These are phyloP conservation scores for Debaryomycetaceae sp. DNA, from an alignment of 1,139 yeast species.

Conservation along the genomic window DNA sequence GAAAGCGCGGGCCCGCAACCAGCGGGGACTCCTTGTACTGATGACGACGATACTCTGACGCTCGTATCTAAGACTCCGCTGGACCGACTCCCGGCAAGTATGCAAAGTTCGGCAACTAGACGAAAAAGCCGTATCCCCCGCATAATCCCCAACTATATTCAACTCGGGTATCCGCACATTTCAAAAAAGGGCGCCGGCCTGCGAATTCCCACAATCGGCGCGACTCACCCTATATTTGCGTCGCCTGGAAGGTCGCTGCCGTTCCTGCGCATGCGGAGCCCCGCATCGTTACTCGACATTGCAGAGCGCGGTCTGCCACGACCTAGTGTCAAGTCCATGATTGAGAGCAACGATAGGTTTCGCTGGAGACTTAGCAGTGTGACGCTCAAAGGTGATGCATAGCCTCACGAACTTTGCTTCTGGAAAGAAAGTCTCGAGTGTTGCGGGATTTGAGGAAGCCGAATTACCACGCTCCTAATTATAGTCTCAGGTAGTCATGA, in stretches of 20 bases:
- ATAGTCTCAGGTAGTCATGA: too few relatives aligned
- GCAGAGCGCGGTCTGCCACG: not conserved
- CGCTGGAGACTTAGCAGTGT: too few relatives aligned
- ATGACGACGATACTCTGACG: not conserved
- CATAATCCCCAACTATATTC: conserved; percentile 14
- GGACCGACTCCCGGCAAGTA: not conserved
- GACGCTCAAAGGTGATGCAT: too few relatives aligned
- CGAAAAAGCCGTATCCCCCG: conserved; percentile 18
- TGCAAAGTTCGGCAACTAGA: not conserved
- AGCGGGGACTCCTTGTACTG: too few relatives aligned
- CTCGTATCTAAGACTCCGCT: not conserved
- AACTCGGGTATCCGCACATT: conserved; percentile 14
- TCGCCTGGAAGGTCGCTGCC: conserved; percentile 10
- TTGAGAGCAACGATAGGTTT: not conserved
- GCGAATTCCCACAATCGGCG: conserved; percentile 22
- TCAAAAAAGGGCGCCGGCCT: conserved; percentile 10
- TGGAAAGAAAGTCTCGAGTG: too few relatives aligned
- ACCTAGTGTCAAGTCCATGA: not conserved
- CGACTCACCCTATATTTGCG: conserved; percentile 20
- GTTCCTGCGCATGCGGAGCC: not conserved
- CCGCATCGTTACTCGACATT: not conserved
- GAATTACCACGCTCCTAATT: too few relatives aligned
- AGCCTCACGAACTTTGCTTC: too few relatives aligned
- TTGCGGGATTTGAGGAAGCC: too few relatives aligned
- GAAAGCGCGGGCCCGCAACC: not conserved